Evolutionary conservation across 495 filamentous ascomycete species (phyloP).

Genomic region (Xylaria grammica): DNA sequence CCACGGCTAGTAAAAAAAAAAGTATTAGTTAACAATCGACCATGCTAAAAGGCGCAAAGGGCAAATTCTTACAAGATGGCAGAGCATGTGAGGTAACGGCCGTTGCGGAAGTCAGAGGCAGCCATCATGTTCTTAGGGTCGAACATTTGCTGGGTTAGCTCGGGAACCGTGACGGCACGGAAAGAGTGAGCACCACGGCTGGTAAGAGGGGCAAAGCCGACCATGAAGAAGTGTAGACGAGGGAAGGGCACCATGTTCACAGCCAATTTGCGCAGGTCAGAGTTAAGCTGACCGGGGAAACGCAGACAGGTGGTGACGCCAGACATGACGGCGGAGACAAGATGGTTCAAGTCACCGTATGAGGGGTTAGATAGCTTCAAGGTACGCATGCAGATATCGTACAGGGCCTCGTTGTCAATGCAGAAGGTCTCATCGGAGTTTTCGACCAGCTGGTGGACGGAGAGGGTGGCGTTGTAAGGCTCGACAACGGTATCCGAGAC

Average conservation of each 20-base stretch:
- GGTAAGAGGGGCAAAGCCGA: conserved; percentile 98
- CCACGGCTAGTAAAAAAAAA: conserved; percentile 72
- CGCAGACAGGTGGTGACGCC: conserved; percentile 98
- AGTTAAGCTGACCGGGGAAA: conserved; percentile 99
- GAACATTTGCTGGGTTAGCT: conserved; percentile 99
- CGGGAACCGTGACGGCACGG: conserved; percentile 96
- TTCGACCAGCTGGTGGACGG: conserved; percentile 99
- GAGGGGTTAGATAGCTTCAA: conserved; percentile 98
- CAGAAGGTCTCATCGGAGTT: conserved; percentile 99
- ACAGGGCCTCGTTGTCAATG: conserved; percentile 99
- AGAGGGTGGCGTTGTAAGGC: conserved; percentile 99
- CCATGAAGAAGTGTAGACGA: conserved; percentile 99
- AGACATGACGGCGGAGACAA: conserved; percentile 99
- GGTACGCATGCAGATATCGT: conserved; percentile 99
- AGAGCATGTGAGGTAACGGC: conserved; percentile 99
- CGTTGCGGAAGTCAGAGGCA: conserved; percentile 99
- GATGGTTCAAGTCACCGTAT: conserved; percentile 98
- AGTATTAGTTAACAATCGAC: conserved; percentile 36
- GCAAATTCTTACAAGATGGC: conserved; percentile 76
- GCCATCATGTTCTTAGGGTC: conserved; percentile 99
- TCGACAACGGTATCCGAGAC: conserved; percentile 99
- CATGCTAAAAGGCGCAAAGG: background rate
- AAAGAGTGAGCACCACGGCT: conserved; percentile 93
- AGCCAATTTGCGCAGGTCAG: conserved; percentile 98
- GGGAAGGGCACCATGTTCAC: conserved; percentile 99